Percentiles rank a stretch among this genome's conserved stretches.
Conservation (phyloP, 768 basidiomycete genomes). For the Naematelia encephala region DNA sequence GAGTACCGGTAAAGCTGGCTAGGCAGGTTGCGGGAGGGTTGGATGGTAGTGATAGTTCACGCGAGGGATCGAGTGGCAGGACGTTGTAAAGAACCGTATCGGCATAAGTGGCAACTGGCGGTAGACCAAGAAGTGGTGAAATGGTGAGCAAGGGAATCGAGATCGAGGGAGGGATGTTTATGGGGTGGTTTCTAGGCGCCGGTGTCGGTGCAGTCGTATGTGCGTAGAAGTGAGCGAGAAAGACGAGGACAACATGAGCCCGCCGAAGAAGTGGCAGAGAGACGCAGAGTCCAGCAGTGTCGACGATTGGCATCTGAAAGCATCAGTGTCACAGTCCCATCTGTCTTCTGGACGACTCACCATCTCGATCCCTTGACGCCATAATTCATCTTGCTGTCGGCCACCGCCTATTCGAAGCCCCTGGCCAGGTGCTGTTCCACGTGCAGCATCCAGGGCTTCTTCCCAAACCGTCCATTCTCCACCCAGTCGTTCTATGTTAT, state of each 20-base stretch:
- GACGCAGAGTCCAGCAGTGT: constrained; percentile 57
- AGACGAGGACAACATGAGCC: constrained; percentile 84
- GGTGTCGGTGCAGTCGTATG: constrained; percentile 54
- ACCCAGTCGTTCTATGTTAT: constrained; percentile 65
- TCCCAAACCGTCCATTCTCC: constrained; percentile 72
- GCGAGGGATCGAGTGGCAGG: constrained; percentile 31
- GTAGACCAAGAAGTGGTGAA: constrained; percentile 68
- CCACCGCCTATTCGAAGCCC: constrained; percentile 34
- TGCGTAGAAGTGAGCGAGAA: constrained; percentile 83
- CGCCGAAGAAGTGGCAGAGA: constrained; percentile 69
- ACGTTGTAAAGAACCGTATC: constrained; percentile 86
- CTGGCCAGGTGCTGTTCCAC: constrained; percentile 51
- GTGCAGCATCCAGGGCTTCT: constrained; percentile 52
- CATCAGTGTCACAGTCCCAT: constrained; percentile 2
- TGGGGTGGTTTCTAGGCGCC: constrained; percentile 51
- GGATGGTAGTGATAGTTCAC: constrained; percentile 17
- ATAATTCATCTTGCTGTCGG: constrained; percentile 57
- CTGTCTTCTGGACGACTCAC: constrained; percentile 55
- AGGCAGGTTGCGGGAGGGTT: constrained; percentile 59
- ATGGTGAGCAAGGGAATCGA: constrained; percentile 72
- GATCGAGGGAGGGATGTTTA: constrained; percentile 67
- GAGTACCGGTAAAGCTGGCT: constrained; percentile 66
- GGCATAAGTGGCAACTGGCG: constrained; percentile 84
- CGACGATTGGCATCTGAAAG: constrained; percentile 64
- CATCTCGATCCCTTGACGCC: constrained; percentile 63